phyloP scores from a whole-genome alignment of 257 asterid genomes.

The Lavandula angustifolia region DNA sequence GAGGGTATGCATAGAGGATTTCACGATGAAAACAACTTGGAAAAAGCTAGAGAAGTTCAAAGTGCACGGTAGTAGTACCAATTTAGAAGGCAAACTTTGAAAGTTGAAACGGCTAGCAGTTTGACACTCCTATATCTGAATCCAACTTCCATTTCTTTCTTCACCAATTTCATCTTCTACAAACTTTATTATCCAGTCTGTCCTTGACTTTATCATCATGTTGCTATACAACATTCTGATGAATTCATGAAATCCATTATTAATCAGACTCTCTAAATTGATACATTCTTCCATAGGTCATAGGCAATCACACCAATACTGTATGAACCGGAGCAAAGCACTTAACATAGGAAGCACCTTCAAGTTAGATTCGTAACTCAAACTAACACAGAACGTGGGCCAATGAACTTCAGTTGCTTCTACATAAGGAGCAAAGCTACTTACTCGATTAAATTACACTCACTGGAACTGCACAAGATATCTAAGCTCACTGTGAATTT shows the following conservation, averaged over 20 bases:
- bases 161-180: neutral
- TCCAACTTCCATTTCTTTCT: neutral
- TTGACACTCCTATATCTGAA: neutral
- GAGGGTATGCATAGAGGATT: neutral
- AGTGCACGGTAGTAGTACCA: neutral
- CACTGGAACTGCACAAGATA: neutral
- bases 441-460: neutral
- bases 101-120: neutral
- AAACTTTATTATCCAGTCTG: neutral
- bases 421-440: slow-evolving; percentile 12
- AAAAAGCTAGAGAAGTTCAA: neutral
- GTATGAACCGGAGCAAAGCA: neutral
- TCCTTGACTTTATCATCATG: neutral
- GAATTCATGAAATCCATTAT: neutral
- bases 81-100: neutral
- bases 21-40: neutral
- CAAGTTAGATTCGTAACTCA: slow-evolving; percentile 9
- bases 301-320: neutral
- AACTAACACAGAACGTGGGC: neutral
- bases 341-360: neutral
- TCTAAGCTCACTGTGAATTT: neutral
- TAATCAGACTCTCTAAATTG: neutral
- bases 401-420: neutral
- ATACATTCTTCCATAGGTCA: neutral
- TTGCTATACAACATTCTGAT: neutral